Evolutionary conservation across 768 basidiomycete species (phyloP), one percentile per base, ranked within the genome.

Genomic region (Russula abietina): DNA sequence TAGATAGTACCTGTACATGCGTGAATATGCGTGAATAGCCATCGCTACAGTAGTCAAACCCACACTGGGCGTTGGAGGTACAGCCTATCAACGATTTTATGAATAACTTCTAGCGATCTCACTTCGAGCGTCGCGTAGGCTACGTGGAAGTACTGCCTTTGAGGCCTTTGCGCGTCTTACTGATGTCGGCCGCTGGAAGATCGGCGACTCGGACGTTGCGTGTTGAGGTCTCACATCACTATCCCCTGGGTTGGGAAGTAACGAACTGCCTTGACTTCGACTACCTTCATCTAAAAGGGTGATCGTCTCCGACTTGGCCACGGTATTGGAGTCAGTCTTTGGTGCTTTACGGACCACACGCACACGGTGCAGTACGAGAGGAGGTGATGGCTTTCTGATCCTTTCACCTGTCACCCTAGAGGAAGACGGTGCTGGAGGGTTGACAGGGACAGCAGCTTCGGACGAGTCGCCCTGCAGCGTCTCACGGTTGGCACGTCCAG

Each of bases 201-300:
- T 16, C 12, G 22, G 8, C 9, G 2, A 33, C 19, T 64, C 53
- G n/a, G 50, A 43, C 6, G 38, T 16, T 17, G 39, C 33, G 5
- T n/a, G 24, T 0, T 8, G 36, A 3, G 57, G 52, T 22, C 7
- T 16, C 53, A 17, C 54, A n/a, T 24, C 58, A 0, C 32, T 36
- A 24, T 55, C 62, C 62, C 58, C 60, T 30, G 62, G 58, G 30
- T 64, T 64, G 19, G 58, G 53, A 3, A 64, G 32, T 4, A 38
- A n/a, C n/a, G n/a, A 2, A 26, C 57, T 63, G 5, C 14, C 24
- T 30, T 24, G 2, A 26, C 52, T 19, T 30, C 53, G 30, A 16
- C 33, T 26, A 17, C 9, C 12, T 19, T 36, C 24, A 6, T 1
- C 38, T 22, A 4, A 19, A 12, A 6, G 19, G 32, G n/a, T 33